Conservation (phyloP, 2,329 filamentous ascomycete species). For the Cladosporium sp. region DNA sequence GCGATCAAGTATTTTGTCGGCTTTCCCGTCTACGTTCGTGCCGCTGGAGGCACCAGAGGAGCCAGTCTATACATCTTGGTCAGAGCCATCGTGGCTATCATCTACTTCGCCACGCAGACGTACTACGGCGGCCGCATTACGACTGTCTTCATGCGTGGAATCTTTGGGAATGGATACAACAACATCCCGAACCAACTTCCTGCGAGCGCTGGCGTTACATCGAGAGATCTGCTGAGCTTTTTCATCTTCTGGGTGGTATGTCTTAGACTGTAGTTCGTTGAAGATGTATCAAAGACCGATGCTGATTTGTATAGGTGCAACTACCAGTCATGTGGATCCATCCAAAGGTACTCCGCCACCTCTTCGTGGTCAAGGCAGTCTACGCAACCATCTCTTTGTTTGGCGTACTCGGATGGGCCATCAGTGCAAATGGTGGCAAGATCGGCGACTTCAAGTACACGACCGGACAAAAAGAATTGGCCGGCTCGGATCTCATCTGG, state of each 20-base stretch:
- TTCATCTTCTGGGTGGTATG: constrained; percentile 36
- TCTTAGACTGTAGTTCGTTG: background rate
- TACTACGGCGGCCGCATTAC: constrained; percentile 31
- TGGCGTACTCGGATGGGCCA: constrained; percentile 42
- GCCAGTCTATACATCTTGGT: constrained; percentile 48
- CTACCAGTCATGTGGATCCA: constrained; percentile 46
- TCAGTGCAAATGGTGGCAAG: constrained; percentile 37
- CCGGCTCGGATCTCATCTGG: constrained; percentile 39
- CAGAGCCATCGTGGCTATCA: constrained; percentile 44
- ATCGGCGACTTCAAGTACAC: constrained; percentile 46
- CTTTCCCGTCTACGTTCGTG: constrained; percentile 39
- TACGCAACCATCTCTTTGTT: constrained; percentile 41
- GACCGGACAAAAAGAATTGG: constrained; percentile 16
- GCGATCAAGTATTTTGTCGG: constrained; percentile 42
- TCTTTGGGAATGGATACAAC: constrained; percentile 44
- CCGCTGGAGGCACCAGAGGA: constrained; percentile 47
- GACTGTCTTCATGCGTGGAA: constrained; percentile 34
- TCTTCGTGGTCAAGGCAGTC: constrained; percentile 50
- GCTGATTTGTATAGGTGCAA: constrained; percentile 22
- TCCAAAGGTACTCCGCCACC: constrained; percentile 47
- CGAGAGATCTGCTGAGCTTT: constrained; percentile 38
- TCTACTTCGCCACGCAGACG: constrained; percentile 42
- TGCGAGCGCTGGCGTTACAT: constrained; percentile 37
- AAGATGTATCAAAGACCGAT: background rate
- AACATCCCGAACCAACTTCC: constrained; percentile 37